Evolutionary conservation across 2,329 filamentous ascomycete genomes (phyloP).

Genomic region (Capronia coronata): DNA sequence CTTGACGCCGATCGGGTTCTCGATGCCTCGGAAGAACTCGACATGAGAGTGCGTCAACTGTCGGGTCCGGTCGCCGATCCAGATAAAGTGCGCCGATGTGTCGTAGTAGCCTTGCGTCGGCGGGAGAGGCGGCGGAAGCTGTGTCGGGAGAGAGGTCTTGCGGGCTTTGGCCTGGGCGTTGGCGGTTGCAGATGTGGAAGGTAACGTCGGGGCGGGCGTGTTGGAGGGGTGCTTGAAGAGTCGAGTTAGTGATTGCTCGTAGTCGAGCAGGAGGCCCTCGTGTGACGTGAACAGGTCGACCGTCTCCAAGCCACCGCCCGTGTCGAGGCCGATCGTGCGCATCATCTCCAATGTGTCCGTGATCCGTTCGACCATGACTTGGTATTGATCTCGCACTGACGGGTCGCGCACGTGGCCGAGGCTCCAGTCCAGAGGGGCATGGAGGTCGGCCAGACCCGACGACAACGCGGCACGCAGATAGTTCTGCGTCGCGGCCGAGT

Average conservation of each 20-base stretch:
- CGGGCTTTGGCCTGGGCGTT: conserved; percentile 20
- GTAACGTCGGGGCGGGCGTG: too few relatives aligned
- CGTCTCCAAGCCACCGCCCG: conserved; percentile 74
- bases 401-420: conserved; percentile 85
- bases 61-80: conserved; percentile 94
- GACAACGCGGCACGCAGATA: conserved; percentile 78
- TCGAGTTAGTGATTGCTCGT: conserved; percentile 82
- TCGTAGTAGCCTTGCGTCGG: conserved; percentile 69
- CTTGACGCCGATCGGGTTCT: conserved; percentile 95
- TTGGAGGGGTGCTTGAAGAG: conserved; percentile 59
- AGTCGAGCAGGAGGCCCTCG: conserved; percentile 88
- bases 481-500: conserved; percentile 90
- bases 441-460: conserved; percentile 86
- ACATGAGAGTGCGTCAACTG: conserved; percentile 91
- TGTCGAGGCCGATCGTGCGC: conserved; percentile 84
- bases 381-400: conserved; percentile 77
- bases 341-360: conserved; percentile 91
- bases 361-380: conserved; percentile 74
- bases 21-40: conserved; percentile 93
- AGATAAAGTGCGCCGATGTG: conserved; percentile 93
- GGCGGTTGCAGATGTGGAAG: conserved; percentile 9
- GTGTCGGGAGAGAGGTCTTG: conserved; percentile 29
- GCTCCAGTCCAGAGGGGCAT: conserved; percentile 89
- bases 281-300: conserved; percentile 95
- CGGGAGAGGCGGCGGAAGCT: conserved; percentile 21